Evolutionary conservation across 495 filamentous ascomycete species (phyloP).

Genomic region (Beverwykella pulmonaria): DNA sequence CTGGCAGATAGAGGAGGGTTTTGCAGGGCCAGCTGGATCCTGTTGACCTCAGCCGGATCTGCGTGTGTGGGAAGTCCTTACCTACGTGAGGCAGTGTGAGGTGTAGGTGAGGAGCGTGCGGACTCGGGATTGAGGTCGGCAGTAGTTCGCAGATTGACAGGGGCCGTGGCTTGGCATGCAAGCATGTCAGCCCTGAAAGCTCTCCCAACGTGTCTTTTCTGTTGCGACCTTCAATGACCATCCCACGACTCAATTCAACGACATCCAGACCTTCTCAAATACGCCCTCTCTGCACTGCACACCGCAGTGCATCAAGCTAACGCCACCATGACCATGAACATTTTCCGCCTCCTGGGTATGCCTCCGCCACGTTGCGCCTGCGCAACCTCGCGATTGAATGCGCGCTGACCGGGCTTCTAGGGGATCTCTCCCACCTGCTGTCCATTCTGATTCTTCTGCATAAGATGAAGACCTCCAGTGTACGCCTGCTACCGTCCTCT

Average conservation of each 20-base stretch:
- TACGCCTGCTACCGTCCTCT: conserved; percentile 47
- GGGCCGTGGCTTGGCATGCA: conserved; percentile 20
- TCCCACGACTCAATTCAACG: conserved; percentile 3
- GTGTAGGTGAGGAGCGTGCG: neutral
- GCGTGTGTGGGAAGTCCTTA: too few species aligned
- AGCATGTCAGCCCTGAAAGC: conserved; percentile 5
- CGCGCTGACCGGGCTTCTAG: conserved; percentile 51
- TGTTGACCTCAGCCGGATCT: neutral
- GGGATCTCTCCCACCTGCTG: conserved; percentile 89
- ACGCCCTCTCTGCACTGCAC: neutral
- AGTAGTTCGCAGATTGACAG: conserved; percentile 2
- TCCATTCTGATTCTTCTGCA: conserved; percentile 93
- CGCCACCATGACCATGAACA: conserved; percentile 65
- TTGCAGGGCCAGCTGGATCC: too few species aligned
- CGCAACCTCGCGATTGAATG: conserved; percentile 12
- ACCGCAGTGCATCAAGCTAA: neutral
- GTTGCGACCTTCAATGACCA: neutral
- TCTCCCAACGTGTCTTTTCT: conserved; percentile 27
- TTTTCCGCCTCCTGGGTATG: conserved; percentile 82
- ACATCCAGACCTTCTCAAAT: neutral
- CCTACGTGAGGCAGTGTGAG: neutral
- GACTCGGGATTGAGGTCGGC: neutral
- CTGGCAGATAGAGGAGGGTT: too few species aligned
- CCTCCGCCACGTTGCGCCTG: neutral
- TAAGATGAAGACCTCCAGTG: conserved; percentile 91